phyloP scores from a whole-genome alignment of 2,329 filamentous ascomycete species.

The Aspergillus sp. region DNA sequence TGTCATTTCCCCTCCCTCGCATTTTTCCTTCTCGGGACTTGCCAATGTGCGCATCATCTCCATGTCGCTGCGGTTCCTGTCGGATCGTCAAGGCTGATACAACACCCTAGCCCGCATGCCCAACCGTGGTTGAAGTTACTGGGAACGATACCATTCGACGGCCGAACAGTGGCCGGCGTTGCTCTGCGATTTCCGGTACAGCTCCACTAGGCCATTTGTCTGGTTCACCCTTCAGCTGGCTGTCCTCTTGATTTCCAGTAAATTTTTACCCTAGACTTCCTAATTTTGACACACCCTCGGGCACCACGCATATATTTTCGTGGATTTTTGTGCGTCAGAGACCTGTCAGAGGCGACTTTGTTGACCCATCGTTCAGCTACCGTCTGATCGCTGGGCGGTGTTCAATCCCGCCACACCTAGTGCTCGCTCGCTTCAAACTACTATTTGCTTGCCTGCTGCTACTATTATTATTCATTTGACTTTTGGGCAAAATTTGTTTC shows the following conservation, averaged over 20 bases:
- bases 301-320: conserved; percentile 2
- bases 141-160: conserved; percentile 24
- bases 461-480: conserved; percentile 16
- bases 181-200: conserved; percentile 21
- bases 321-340: conserved; percentile 21
- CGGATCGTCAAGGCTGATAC: conserved; percentile 34
- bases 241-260: conserved; percentile 18
- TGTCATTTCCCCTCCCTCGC: conserved; percentile 9
- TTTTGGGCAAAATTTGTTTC: not conserved
- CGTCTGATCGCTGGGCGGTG: conserved; percentile 23
- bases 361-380: conserved; percentile 31
- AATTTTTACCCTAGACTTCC: conserved; percentile 11
- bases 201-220: conserved; percentile 25
- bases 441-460: not conserved
- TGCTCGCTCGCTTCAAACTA: conserved; percentile 6
- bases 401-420: conserved; percentile 24
- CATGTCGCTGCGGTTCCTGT: conserved; percentile 30
- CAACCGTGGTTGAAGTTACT: conserved; percentile 34
- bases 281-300: conserved; percentile 7
- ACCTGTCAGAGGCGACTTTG: conserved; percentile 22
- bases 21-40: conserved; percentile 11
- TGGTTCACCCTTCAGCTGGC: conserved; percentile 21
- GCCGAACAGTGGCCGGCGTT: conserved; percentile 23
- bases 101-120: conserved; percentile 25
- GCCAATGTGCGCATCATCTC: conserved; percentile 38